Percentiles rank a stretch among this genome's conserved stretches.
Evolutionary conservation across 2,329 filamentous ascomycete species (phyloP).

Genomic region (Ophiobolus disseminans): DNA sequence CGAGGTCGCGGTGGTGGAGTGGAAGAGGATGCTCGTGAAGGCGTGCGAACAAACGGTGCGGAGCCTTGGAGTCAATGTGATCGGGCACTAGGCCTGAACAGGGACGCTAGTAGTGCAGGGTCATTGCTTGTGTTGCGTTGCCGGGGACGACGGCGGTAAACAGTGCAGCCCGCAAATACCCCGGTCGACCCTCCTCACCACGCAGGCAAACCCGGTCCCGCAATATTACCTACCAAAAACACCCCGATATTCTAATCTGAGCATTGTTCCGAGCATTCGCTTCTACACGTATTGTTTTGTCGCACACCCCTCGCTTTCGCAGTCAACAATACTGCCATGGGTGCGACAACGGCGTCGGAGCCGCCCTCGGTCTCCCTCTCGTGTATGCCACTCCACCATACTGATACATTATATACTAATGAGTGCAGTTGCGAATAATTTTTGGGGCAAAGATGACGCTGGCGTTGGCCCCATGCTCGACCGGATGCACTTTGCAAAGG

Average conservation of each 20-base stretch:
- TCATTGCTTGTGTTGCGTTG: constrained; percentile 32
- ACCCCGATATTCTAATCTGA: constrained; percentile 24
- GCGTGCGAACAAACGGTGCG: no score
- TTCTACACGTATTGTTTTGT: constrained; percentile 23
- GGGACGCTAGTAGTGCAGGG: no score
- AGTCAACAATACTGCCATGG: constrained; percentile 59
- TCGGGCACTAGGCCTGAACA: no score
- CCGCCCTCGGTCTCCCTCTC: constrained; percentile 71
- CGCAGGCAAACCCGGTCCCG: constrained; percentile 29
- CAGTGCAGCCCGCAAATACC: constrained; percentile 26
- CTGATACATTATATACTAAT: constrained; percentile 40
- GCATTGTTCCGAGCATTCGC: constrained; percentile 19
- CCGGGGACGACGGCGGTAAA: constrained; percentile 31
- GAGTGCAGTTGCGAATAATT: constrained; percentile 91
- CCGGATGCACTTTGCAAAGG: constrained; percentile 93
- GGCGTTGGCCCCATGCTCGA: constrained; percentile 90
- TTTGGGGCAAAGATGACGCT: constrained; percentile 99
- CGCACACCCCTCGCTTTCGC: constrained; percentile 26
- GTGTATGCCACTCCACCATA: constrained; percentile 55
- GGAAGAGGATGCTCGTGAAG: no score
- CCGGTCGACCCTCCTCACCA: constrained; percentile 32
- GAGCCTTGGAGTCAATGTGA: no score
- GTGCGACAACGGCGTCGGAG: constrained; percentile 64
- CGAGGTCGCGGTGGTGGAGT: no score
- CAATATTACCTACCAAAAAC: constrained; percentile 21